Evolutionary conservation across 257 asterid species (phyloP), one percentile per base, ranked within the genome.

Genomic region (Salvia miltiorrhiza): DNA sequence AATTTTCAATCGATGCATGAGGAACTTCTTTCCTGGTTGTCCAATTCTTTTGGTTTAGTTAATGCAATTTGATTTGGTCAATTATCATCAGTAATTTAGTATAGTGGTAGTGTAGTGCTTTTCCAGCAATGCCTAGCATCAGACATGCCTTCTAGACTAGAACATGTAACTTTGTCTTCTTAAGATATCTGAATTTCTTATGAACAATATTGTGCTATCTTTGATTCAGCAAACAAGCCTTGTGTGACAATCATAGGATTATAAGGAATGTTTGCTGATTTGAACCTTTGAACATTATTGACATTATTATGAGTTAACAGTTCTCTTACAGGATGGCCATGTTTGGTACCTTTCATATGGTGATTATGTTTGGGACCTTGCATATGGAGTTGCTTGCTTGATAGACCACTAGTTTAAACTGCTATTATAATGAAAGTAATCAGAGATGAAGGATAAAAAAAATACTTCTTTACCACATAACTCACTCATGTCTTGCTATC

Each of bases 161-260:
- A 49, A 49, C 56, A 49, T 47, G 24, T 2, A 16, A 67, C 39
- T 54, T 9, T 53, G 24, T 62, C 16, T 47, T 41, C 12, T 21
- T 12, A 67, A 14, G 39, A 14, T 11, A 49, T 26, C 13, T 19
- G 33, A 24, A 52, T n/a, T 17, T 45, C 45, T 24, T 69, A 8
- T 4, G 24, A 57, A 19, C 67, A 43, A 20, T 37, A 10, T 11
- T 60, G 17, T 74, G 57, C 24, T 30, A 54, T 23, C 32, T 50
- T 69, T 43, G 55, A 67, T 69, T 68, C 10, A 2, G 30, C n/a
- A 9, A 24, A 53, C 52, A 24, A 54, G 71, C 74, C 35, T 21
- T 76, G 44, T 32, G 11, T 53, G 23, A 32, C 9, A 47, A 37
- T 26, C n/a, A 14, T 32, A 54, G 23, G 10, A 10, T 32, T 6